Conservation (phyloP, 2,329 filamentous ascomycete species). For the Fusarium nelsonii region DNA sequence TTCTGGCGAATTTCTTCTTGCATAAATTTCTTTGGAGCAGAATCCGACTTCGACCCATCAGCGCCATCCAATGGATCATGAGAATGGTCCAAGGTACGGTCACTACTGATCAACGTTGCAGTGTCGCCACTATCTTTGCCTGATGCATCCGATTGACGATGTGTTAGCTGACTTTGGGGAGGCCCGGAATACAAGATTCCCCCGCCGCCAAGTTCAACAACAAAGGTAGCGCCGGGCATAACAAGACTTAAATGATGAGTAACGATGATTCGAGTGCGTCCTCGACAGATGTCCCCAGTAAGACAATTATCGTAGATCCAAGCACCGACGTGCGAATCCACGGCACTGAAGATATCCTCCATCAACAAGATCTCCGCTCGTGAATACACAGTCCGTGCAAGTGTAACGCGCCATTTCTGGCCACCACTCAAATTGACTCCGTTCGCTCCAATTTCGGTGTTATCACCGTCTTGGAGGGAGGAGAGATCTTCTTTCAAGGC, state of each 20-base stretch:
- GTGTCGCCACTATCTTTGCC: conserved; percentile 57
- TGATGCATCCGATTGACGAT: neutral
- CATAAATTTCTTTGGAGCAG: conserved; percentile 74
- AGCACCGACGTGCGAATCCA: conserved; percentile 82
- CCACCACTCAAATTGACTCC: conserved; percentile 87
- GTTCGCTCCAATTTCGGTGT: conserved; percentile 84
- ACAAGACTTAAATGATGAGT: conserved; percentile 82
- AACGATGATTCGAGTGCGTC: conserved; percentile 81
- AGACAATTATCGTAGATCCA: conserved; percentile 81
- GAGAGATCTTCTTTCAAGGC: conserved; percentile 79
- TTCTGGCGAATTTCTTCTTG: conserved; percentile 78
- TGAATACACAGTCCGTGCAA: conserved; percentile 83
- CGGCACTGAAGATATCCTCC: conserved; percentile 85
- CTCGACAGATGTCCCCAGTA: conserved; percentile 74
- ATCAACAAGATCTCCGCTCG: conserved; percentile 79
- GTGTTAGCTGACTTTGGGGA: neutral
- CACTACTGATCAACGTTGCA: conserved; percentile 39
- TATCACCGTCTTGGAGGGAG: conserved; percentile 79
- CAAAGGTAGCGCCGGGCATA: conserved; percentile 76
- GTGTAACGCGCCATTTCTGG: conserved; percentile 83
- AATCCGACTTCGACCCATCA: conserved; percentile 59
- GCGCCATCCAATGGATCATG: neutral
- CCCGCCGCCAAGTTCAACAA: conserved; percentile 78
- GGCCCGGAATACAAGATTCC: conserved; percentile 61
- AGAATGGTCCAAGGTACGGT: no score